Evolutionary conservation across 805 yeast species (phyloP), one percentile per base, ranked within the genome.

Genomic region (Peterozyma toletana): DNA sequence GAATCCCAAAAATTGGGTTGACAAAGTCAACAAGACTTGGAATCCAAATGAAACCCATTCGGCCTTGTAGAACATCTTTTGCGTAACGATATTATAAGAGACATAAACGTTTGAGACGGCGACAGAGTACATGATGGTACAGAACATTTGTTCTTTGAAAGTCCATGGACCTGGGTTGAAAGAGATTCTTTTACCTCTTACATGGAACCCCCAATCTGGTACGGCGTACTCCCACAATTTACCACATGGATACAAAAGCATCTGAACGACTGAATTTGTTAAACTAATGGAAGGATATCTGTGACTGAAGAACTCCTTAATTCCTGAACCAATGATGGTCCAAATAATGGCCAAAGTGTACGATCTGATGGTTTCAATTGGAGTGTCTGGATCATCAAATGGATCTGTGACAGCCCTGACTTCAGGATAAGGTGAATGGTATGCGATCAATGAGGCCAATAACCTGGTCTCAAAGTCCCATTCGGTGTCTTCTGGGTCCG

Each of bases 131-230:
- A 67, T 57, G 33, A 69, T 49, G 50, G 86, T 75, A 1, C 82
- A 66, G 46, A 82, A 67, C 80, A 79, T 77, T 57, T 81, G 87
- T 53, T 80, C 86, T 54, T 80, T 80, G 49, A 58, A 66, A 29
- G 68, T 63, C 82, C 84, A 82, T 11, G 83, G 82, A 10, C 86
- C 83, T 2, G 82, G 83, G 56, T 78, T 78, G 43, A 80, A 56
- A 7, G 68, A 64, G 46, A 60, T 53, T 50, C 68, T 63, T 29
- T 53, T 62, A 41, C 78, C 73, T 35, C 55, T 48, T 6, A 57
- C 48, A 7, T 45, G 64, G 52, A 74, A 54, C 5, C 71, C 66
- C 57, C 64, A 57, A 42, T 70, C 67, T 6, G 77, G 76, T 14
- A 64, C 37, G 29, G 58, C 47, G 14, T 52, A 48, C 40, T 63